Evolutionary conservation across 2,329 filamentous ascomycete genomes (phyloP), one percentile per base, ranked within the genome.

Genomic region (Colletotrichum graminicola): DNA sequence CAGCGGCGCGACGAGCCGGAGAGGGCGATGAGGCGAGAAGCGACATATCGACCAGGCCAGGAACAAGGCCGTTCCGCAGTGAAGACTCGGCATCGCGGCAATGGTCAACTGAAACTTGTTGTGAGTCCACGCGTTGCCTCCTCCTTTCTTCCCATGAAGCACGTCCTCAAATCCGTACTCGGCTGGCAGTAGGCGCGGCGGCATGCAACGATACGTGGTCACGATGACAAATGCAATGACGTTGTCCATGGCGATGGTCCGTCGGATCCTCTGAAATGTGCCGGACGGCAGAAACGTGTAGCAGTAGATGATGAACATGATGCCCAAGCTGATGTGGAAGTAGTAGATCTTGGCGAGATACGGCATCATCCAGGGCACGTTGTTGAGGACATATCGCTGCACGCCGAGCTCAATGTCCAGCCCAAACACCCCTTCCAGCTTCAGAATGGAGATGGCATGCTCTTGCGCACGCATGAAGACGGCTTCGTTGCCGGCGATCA

Each of bases 71-170:
- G 80, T 83, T 39, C 84, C 84, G 71, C 85, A 86, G 73, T 86
- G 84, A 18, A 86, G 75, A 23, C 82, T 84, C 1, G 84, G 84
- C 84, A 86, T 86, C 34, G 84, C 84, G 0, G 84, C 84, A 69
- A 85, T 84, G 10, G 83, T 85, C 14, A 86, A 75, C 73, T 84
- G 83, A 67, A 84, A 85, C 26, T 78, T 78, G 73, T 86, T 86
- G 64, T 84, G 78, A 23, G 80, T 84, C 84, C 83, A 85, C 1
- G 76, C 76, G 49, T 75, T 80, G 11, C 73, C 74, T 1, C 74
- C 63, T 67, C 76, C 49, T 71, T 77, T 16, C 67, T 76, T 49
- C 59, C 76, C 73, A 59, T 85, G 84, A 8, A 86, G 78, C 18
- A 85, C 75, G 70, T 87, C 85, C 68, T 84, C 73, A 75, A 84